phyloP scores from a whole-genome alignment of 129 eudicot genomes.

The Chrysanthemum makinoi region DNA sequence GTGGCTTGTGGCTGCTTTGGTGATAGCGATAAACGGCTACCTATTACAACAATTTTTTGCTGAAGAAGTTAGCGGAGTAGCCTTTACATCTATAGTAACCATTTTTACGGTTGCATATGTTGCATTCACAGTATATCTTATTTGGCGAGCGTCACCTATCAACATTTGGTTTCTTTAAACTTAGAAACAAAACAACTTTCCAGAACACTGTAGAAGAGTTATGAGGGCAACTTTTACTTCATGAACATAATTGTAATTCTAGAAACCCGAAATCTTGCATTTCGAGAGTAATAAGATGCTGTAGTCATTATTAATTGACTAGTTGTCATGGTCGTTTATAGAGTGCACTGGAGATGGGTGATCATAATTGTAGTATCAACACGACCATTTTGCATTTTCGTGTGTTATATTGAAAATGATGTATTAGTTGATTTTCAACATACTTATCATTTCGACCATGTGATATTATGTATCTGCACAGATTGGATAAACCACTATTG shows the following conservation, averaged over 20 bases:
- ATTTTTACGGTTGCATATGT: conserved; percentile 58
- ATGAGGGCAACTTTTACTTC: not conserved
- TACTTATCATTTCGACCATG: not conserved
- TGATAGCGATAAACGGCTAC: conserved; percentile 85
- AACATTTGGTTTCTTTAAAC: conserved; percentile 30
- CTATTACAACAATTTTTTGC: conserved; percentile 71
- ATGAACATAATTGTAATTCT: not conserved
- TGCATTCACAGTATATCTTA: conserved; percentile 58
- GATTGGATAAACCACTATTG: conserved; percentile 12
- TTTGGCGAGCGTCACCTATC: conserved; percentile 47
- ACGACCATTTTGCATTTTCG: conserved; percentile 1
- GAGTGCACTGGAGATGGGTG: not conserved
- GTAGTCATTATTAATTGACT: conserved; percentile 14
- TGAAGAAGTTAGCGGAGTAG: conserved; percentile 58
- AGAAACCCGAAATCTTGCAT: conserved; percentile 11
- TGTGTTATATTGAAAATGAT: not conserved
- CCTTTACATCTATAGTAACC: conserved; percentile 40
- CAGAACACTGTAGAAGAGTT: not conserved
- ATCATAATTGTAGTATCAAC: conserved; percentile 16
- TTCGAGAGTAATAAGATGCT: not conserved
- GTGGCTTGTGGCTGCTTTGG: conserved; percentile 86
- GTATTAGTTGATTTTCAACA: no score
- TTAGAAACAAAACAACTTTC: conserved; percentile 21
- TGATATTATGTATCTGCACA: conserved; percentile 12
- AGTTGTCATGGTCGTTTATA: conserved; percentile 8